Evolutionary conservation across 371 early-diverging fungal genomes (phyloP).

Genomic region (Rhizomucor pusillus): DNA sequence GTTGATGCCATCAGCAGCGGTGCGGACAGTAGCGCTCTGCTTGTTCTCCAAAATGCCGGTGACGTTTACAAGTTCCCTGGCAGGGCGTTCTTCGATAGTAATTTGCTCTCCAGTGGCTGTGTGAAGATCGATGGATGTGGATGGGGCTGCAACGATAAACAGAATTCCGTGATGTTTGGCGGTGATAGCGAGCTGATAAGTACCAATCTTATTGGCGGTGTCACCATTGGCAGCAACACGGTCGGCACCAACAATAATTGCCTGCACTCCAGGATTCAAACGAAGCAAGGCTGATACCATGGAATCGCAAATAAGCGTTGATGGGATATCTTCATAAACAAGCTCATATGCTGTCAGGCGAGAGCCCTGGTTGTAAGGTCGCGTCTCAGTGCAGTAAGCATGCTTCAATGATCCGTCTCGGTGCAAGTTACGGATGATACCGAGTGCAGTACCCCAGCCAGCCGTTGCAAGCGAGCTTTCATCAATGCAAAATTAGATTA

Average conservation of each 20-base stretch:
- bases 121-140: conserved; percentile 85
- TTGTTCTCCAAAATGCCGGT: conserved; percentile 54
- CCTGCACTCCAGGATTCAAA: conserved; percentile 56
- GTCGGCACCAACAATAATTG: conserved; percentile 96
- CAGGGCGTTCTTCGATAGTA: conserved; percentile 84
- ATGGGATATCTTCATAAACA: conserved; percentile 86
- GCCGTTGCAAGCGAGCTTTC: conserved; percentile 75
- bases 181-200: conserved; percentile 91
- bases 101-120: conserved; percentile 72
- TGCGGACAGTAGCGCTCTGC: conserved; percentile 60
- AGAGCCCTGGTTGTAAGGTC: conserved; percentile 97
- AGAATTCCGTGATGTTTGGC: conserved; percentile 83
- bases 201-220: conserved; percentile 98
- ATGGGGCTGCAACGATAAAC: conserved; percentile 95
- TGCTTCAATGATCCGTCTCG: conserved; percentile 57
- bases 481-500: conserved; percentile 2
- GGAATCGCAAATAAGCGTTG: conserved; percentile 88
- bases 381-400: conserved; percentile 93
- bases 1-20: conserved; percentile 79
- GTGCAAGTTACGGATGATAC: conserved; percentile 84
- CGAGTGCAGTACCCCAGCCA: conserved; percentile 86
- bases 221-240: conserved; percentile 96
- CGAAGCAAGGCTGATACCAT: conserved; percentile 86
- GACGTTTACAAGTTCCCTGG: conserved; percentile 74
- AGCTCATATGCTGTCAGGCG: conserved; percentile 95